Evolutionary conservation across 139 green algal genomes (phyloP), one percentile per base, ranked within the genome.

Genomic region (Volvox africanus): DNA sequence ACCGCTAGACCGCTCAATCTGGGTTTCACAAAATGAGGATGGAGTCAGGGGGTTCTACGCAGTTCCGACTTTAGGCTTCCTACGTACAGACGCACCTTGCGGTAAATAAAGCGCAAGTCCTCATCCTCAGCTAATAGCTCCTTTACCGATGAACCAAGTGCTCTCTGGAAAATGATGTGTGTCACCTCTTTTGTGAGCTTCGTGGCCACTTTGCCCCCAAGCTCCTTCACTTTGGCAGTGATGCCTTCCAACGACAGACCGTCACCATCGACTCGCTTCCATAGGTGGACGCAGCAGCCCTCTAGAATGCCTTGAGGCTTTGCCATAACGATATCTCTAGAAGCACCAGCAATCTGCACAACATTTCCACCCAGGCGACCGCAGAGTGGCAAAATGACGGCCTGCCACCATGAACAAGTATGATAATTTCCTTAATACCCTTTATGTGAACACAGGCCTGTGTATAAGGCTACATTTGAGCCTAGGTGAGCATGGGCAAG

Each of bases 101-200:
- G 82, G 80, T 94, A 91, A 0, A 94, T 67, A 19, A 78, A 26
- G 26, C 87, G 81, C 36, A 95, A 65, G 36, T 93, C 88, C 24
- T 61, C 81, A 20, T 91, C 86, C 65, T 95, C 89, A 37, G 75
- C 68, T 33, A 32, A 5, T 50, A 87, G 78, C 90, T 94, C 88
- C 22, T 86, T 16, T 26, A 30, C 26, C 0, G 78, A 91, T 22
- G 93, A 36, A 26, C 93, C 73, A 1, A 91, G 36, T 28, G 82
- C 92, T 2, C 89, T 89, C 33, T 93, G 90, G 82, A 95, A 94
- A 0, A 95, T 86, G 17, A 95, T 36, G 73, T 95, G 93, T 26
- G 93, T 95, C 2, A 94, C 87, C 17, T 95, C 93, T 77, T 93
- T 95, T 84, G 65, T 88, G 20, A 95, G 73, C 11, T 92, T 82